Percentiles rank a stretch among this genome's conserved stretches.
Evolutionary conservation across 345 rosid genomes (phyloP).

Genomic region (Xanthoceras sorbifolium): DNA sequence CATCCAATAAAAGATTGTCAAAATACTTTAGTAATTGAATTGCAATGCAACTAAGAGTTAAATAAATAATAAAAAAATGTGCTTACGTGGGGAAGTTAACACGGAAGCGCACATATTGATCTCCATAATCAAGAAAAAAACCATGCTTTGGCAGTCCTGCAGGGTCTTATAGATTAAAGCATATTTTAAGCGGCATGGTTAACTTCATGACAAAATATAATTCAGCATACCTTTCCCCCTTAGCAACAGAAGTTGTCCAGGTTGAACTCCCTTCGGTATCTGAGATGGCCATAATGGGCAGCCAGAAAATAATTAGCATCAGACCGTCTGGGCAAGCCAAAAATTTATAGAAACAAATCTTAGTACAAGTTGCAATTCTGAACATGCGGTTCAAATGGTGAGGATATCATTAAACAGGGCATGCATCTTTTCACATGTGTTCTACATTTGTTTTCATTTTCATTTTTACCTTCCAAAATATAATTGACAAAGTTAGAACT

Average conservation of each 20-base stretch:
- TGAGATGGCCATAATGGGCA: conserved; percentile 40
- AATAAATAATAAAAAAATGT: not conserved
- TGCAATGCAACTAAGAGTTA: not conserved
- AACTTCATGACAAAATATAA: conserved; percentile 17
- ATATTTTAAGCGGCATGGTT: conserved; percentile 14
- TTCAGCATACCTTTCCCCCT: conserved; percentile 74
- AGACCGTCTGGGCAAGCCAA: not conserved
- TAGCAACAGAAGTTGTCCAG: conserved; percentile 68
- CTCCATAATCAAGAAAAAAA: conserved; percentile 69
- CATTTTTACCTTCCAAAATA: not conserved
- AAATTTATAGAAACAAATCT: not conserved
- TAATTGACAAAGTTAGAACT: not conserved
- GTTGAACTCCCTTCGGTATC: conserved; percentile 93
- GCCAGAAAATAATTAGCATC: conserved; percentile 16
- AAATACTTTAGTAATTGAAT: not conserved
- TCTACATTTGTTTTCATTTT: not conserved
- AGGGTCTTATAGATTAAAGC: conserved; percentile 25
- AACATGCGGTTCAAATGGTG: not conserved
- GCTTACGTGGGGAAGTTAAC: conserved; percentile 79
- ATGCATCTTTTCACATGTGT: not conserved
- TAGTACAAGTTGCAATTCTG: not conserved
- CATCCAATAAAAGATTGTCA: not conserved
- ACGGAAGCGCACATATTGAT: conserved; percentile 86
- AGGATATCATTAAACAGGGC: not conserved
- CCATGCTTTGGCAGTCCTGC: conserved; percentile 83